phyloP scores from a whole-genome alignment of 2,329 filamentous ascomycete genomes.

The Colletotrichum sansevieriae region DNA sequence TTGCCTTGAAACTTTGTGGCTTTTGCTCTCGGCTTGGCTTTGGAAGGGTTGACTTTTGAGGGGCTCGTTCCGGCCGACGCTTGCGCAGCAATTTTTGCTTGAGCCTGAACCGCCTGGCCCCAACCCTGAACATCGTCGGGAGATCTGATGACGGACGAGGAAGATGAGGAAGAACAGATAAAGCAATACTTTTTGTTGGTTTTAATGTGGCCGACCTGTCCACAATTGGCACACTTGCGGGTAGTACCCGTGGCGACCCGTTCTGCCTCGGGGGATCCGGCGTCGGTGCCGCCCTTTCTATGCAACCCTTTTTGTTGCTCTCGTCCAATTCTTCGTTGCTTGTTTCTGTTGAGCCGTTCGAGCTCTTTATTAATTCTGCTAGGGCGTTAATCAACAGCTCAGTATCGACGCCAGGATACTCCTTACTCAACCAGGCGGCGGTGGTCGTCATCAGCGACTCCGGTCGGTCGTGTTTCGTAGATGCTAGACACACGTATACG shows the following conservation, averaged over 20 bases:
- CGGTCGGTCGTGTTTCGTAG: constrained; percentile 43
- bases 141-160: constrained; percentile 29
- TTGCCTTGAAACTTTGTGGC: constrained; percentile 43
- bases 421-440: constrained; percentile 42
- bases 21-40: constrained; percentile 36
- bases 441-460: constrained; percentile 41
- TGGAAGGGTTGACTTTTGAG: constrained; percentile 37
- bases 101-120: constrained; percentile 35
- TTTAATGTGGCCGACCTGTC: constrained; percentile 97
- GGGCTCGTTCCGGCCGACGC: constrained; percentile 33
- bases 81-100: constrained; percentile 27
- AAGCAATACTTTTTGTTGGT: constrained; percentile 93
- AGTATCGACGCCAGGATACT: constrained; percentile 33
- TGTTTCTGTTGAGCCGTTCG: constrained; percentile 88
- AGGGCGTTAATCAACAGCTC: constrained; percentile 45
- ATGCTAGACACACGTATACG: constrained; percentile 41
- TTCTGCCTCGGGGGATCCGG: constrained; percentile 65
- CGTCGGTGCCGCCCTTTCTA: constrained; percentile 52
- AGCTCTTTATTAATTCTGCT: constrained; percentile 79
- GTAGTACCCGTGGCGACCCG: constrained; percentile 75
- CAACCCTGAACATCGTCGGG: constrained; percentile 37
- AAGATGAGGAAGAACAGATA: constrained; percentile 47
- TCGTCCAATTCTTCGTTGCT: constrained; percentile 87
- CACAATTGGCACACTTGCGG: constrained; percentile 97
- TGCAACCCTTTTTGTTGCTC: constrained; percentile 86